Conservation (phyloP, 306 rosid genomes). For the Sesbania bispinosa region DNA sequence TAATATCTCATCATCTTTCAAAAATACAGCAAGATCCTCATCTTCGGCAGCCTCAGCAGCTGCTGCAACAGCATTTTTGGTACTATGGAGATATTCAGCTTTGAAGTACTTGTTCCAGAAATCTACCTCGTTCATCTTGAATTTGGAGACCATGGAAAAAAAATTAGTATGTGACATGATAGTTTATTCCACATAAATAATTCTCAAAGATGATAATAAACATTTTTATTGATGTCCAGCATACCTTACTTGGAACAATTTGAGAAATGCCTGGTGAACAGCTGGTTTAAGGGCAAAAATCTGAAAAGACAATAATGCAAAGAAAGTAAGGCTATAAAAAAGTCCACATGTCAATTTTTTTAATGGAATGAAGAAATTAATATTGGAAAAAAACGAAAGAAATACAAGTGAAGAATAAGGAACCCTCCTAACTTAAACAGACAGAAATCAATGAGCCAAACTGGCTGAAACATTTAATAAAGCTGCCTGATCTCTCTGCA, state of each 20-base stretch:
- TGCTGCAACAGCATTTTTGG: slow-evolving; percentile 75
- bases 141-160: slow-evolving; percentile 24
- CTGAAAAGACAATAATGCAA: slow-evolving; percentile 42
- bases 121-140: slow-evolving; percentile 85
- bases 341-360: neutral
- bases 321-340: slow-evolving; percentile 23
- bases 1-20: slow-evolving; percentile 85
- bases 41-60: slow-evolving; percentile 99
- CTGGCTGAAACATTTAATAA: neutral
- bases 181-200: slow-evolving; percentile 22
- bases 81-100: slow-evolving; percentile 89
- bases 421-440: neutral
- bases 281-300: slow-evolving; percentile 95
- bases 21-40: slow-evolving; percentile 86
- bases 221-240: slow-evolving; percentile 17
- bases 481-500: neutral
- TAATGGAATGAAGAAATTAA: neutral
- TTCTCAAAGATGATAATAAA: neutral
- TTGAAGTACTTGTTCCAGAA: slow-evolving; percentile 93
- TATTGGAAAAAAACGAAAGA: slow-evolving; percentile 6
- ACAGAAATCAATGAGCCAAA: neutral
- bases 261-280: slow-evolving; percentile 85
- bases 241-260: slow-evolving; percentile 85
- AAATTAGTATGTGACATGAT: slow-evolving; percentile 5
- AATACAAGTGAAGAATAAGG: neutral